Conservation (phyloP, 176 grass and related monocot genomes). For the Canna indica region DNA sequence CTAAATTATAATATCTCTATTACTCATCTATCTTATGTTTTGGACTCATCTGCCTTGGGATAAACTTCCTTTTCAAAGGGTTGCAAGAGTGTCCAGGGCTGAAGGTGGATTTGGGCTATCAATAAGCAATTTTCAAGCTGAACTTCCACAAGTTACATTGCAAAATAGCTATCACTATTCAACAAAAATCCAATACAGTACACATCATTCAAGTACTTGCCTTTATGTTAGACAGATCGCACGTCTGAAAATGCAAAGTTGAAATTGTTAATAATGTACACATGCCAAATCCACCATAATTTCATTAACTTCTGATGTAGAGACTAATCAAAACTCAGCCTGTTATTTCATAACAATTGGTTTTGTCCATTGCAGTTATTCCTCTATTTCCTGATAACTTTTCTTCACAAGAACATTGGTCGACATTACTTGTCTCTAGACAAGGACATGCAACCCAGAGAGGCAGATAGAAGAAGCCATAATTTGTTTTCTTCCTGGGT, state of each 20-base stretch:
- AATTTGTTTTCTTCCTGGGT: not conserved
- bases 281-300: not conserved
- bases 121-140: not conserved
- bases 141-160: not conserved
- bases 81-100: not conserved
- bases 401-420: not conserved
- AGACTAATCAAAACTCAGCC: not conserved
- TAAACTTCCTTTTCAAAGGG: not conserved
- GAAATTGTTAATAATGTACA: not conserved
- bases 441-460: not conserved
- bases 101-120: not conserved
- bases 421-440: not conserved
- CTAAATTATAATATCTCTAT: conserved; percentile 1
- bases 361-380: not conserved
- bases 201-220: not conserved
- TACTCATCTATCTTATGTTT: not conserved
- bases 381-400: not conserved
- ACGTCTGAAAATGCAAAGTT: not conserved
- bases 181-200: not conserved
- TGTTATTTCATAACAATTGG: not conserved
- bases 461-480: not conserved
- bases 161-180: not conserved
- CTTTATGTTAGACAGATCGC: not conserved
- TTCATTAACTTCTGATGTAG: not conserved
- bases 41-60: not conserved